These are phyloP conservation scores for Balamuthia mandrillaris DNA, from an alignment of 208 protist species.

Conservation along the genomic window DNA sequence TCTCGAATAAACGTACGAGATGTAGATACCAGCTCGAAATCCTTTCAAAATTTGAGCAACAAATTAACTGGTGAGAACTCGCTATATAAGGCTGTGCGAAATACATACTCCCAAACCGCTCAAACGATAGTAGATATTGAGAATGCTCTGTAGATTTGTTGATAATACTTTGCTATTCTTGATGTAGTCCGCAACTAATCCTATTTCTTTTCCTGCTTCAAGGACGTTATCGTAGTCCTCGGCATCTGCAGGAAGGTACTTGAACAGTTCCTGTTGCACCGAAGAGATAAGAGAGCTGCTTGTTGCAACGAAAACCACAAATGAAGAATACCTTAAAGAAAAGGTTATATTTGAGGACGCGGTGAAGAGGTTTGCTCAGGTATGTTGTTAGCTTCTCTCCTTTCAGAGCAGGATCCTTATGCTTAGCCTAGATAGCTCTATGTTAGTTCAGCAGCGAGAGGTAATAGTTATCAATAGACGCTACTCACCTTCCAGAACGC, in stretches of 20 bases:
- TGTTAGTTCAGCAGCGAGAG: background rate
- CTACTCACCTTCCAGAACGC: conserved; percentile 11
- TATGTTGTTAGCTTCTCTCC: background rate
- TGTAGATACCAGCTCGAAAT: conserved; percentile 15
- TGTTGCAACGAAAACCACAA: background rate
- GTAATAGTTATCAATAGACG: too few relatives aligned
- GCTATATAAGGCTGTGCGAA: background rate
- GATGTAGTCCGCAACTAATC: background rate
- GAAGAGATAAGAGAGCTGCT: background rate
- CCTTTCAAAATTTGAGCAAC: background rate
- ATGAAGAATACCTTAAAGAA: background rate
- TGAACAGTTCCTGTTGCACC: background rate
- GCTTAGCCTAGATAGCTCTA: background rate
- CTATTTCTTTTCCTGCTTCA: background rate
- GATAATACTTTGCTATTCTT: background rate
- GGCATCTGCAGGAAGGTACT: background rate
- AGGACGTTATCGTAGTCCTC: background rate
- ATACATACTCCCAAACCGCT: background rate
- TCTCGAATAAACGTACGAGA: background rate
- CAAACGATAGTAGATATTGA: conserved; percentile 14
- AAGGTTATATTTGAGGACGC: conserved; percentile 13
- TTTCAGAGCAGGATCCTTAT: background rate
- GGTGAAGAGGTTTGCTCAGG: conserved; percentile 22
- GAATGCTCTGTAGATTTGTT: background rate
- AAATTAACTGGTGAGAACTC: background rate